These are phyloP conservation scores for Auxenochlorella pyrenoidosa DNA, from an alignment of 139 green algal genomes.

Conservation along the genomic window DNA sequence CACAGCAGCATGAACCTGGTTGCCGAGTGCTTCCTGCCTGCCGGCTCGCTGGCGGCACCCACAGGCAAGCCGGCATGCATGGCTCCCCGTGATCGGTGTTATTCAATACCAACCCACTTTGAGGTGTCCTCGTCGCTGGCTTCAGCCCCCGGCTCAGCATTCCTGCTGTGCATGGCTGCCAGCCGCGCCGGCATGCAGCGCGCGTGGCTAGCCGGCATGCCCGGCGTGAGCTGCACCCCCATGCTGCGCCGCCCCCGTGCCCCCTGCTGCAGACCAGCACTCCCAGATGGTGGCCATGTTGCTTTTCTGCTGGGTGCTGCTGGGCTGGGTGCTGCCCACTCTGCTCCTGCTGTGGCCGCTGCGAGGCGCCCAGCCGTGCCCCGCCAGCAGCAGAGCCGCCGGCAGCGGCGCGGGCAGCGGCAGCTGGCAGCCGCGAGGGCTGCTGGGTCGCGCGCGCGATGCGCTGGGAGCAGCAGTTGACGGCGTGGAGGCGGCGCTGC, in stretches of 20 bases:
- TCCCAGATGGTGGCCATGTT: not conserved
- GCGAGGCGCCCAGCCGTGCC: not conserved
- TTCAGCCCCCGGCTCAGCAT: no score
- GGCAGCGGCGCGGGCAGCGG: no score
- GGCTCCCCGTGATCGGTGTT: no score
- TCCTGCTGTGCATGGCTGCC: no score
- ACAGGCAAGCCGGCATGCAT: not conserved
- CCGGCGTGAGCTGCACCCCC: no score
- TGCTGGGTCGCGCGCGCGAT: not conserved
- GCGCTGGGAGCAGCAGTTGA: not conserved
- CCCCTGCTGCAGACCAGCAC: no score
- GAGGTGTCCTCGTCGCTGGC: no score
- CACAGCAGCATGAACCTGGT: not conserved
- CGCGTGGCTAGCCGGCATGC: not conserved
- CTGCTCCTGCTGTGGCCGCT: conserved; percentile 11
- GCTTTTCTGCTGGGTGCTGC: not conserved
- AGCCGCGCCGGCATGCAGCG: not conserved
- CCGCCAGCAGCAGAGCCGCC: not conserved
- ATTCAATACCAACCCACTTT: no score
- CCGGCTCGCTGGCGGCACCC: not conserved
- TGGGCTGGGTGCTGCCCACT: not conserved
- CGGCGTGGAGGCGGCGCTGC: not conserved
- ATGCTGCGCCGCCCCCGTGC: no score
- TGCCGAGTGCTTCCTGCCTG: not conserved
- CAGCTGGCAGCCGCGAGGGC: no score